These are phyloP conservation scores for Epicoccum nigrum DNA, from an alignment of 2,329 filamentous ascomycete genomes.

Conservation along the genomic window DNA sequence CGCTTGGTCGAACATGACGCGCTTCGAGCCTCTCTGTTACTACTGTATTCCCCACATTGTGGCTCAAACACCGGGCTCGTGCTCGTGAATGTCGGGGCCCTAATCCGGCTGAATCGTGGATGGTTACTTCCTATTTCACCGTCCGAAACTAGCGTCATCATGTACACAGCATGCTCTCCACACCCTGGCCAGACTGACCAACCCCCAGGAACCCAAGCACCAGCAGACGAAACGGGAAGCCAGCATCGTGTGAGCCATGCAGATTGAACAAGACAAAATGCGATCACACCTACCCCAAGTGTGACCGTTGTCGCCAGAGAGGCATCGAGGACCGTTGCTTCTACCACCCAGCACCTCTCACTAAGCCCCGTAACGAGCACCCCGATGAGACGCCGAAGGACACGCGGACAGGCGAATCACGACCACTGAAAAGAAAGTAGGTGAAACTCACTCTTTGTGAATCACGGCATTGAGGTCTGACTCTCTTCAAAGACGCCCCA, in stretches of 20 bases:
- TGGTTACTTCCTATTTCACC: too few relatives aligned
- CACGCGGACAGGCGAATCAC: constrained; percentile 19
- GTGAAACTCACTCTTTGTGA: neutral
- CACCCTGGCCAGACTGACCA: constrained; percentile 15
- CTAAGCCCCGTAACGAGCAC: constrained; percentile 28
- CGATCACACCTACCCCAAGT: constrained; percentile 41
- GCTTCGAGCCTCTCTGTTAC: neutral
- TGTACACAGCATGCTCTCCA: constrained; percentile 14
- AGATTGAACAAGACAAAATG: constrained; percentile 44
- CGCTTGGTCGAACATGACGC: constrained; percentile 8
- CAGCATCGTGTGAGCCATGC: constrained; percentile 43
- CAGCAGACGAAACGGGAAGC: constrained; percentile 42
- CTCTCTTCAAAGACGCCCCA: constrained; percentile 26
- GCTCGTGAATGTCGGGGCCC: constrained; percentile 6
- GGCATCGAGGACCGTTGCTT: constrained; percentile 43
- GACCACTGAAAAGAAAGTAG: constrained; percentile 38
- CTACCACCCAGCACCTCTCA: constrained; percentile 46
- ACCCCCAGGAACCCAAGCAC: constrained; percentile 29
- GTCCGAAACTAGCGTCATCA: constrained; percentile 1
- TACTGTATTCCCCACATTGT: constrained; percentile 5
- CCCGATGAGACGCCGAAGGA: constrained; percentile 1
- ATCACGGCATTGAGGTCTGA: neutral
- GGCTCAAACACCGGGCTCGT: neutral
- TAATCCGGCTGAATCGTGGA: too few relatives aligned
- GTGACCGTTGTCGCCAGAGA: constrained; percentile 41